Base-by-base conservation (phyloP, 1,284 basidiomycete genomes). In the Boletus austroedulis region DNA sequence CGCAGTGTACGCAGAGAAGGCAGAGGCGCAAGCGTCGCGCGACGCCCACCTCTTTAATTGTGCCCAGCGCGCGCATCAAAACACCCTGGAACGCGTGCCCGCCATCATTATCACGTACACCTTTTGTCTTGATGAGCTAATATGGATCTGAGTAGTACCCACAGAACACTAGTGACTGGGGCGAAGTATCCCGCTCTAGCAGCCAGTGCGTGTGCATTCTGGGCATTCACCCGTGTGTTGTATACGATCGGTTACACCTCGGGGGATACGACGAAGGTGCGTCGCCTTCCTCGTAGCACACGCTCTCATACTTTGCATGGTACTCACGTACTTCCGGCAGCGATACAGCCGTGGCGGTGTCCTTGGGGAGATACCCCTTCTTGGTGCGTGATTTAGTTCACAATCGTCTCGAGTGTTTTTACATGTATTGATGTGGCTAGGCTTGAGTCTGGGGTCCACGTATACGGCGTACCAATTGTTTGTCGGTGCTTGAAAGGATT, bases 51-150 rank as follows among this genome's bases (percentile, higher is more conserved):
- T 66, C 41, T 77, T 74, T 64, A 76, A 76, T 60, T 77, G 75
- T 56, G 73, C 69, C 19, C 75, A 77, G 57, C 73, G 75, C 62
- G 69, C 73, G n/a, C 76, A 76, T 60, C 74, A 73, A 53, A 80
- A 79, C 65, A 77, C 76, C 1, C 63, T 79, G 28, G 77, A 79
- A 56, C 64, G 57, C 41, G 59, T 77, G 31, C 70, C 74, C 29
- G n/a, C 32, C 36, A 51, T 67, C 19, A 24, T 67, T 19, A 32
- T 59, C 31, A 45, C 57, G 64, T 67, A 45, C 40, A 56, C 53
- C 3, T 9, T 17, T 4, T 4, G 6, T 21, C 9, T 2, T 2
- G 15, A 14, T 24, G 14, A 8, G 7, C 10, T 28, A 17, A 36
- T 14, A 21, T 8, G 4, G 8, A 21, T n/a, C 29, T 50, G 48